Conservation (phyloP, 352 stramenopile genomes). For the Globisporangium irregulare region DNA sequence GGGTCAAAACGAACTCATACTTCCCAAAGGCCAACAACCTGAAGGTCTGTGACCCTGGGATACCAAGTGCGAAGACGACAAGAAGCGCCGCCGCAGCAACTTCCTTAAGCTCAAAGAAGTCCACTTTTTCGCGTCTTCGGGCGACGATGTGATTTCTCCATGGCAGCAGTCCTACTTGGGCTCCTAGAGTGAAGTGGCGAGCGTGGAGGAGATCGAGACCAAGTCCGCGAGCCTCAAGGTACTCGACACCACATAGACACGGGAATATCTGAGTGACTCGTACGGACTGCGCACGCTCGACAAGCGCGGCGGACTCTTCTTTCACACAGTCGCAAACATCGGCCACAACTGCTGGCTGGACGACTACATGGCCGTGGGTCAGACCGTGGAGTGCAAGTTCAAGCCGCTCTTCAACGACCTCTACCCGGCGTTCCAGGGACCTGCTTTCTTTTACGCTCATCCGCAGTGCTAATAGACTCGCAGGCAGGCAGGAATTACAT, state of each 20-base stretch:
- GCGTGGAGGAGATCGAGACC: constrained; percentile 24
- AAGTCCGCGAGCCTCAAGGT: constrained; percentile 26
- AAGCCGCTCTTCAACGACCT: constrained; percentile 19
- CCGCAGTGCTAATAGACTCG: not conserved
- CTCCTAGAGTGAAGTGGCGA: constrained; percentile 35
- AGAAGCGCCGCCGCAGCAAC: constrained; percentile 29
- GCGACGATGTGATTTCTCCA: constrained; percentile 29
- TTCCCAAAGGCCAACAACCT: constrained; percentile 28
- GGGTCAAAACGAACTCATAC: constrained; percentile 3
- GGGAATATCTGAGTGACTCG: constrained; percentile 20
- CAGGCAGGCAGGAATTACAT: too few species aligned
- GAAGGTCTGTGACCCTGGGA: not conserved
- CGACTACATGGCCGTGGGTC: constrained; percentile 10
- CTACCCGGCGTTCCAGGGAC: constrained; percentile 16
- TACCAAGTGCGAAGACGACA: constrained; percentile 16
- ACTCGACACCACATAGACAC: constrained; percentile 26
- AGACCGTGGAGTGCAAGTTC: constrained; percentile 18
- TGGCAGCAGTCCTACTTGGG: constrained; percentile 36
- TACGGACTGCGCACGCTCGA: constrained; percentile 30
- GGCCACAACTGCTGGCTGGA: constrained; percentile 26
- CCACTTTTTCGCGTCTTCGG: constrained; percentile 46
- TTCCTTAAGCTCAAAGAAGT: constrained; percentile 34
- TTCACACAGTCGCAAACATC: constrained; percentile 10
- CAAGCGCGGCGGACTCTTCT: constrained; percentile 20
- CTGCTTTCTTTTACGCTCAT: not conserved